phyloP scores from a whole-genome alignment of 2,329 filamentous ascomycete genomes.

The Atkinsonella hypoxylon region DNA sequence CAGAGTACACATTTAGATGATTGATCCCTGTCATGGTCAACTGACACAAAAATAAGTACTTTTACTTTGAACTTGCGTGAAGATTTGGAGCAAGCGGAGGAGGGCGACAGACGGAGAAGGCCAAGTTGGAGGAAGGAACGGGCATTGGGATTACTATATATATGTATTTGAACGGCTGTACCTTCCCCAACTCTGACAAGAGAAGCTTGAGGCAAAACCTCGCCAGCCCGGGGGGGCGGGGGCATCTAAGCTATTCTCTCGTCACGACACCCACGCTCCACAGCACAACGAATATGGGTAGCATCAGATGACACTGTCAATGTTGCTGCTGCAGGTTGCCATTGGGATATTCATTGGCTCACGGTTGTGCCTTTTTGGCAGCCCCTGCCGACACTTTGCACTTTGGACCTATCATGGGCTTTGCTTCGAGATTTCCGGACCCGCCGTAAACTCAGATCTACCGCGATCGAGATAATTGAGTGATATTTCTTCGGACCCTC shows the following conservation, averaged over 20 bases:
- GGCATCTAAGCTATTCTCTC: background rate
- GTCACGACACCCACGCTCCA: background rate
- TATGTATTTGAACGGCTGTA: background rate
- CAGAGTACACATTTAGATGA: slow-evolving; percentile 40
- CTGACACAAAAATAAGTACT: background rate
- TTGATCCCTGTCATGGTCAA: slow-evolving; percentile 15
- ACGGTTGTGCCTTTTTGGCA: background rate
- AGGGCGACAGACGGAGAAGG: background rate
- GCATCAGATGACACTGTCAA: background rate
- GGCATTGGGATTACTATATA: background rate
- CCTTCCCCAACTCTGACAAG: background rate
- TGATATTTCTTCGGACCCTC: slow-evolving; percentile 1
- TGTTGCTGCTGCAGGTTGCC: background rate
- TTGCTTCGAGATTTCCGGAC: background rate
- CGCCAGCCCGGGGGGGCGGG: background rate
- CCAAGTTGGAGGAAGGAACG: background rate
- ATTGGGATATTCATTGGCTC: background rate
- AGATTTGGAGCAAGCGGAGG: background rate
- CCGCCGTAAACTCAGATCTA: background rate
- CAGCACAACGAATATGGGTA: background rate
- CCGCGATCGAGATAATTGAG: background rate
- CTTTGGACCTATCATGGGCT: background rate
- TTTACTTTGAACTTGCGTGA: background rate
- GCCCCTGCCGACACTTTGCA: background rate
- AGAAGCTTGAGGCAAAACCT: background rate